These are phyloP conservation scores for Symmetrospora coprosmae DNA, from an alignment of 768 basidiomycete species.

Conservation along the genomic window DNA sequence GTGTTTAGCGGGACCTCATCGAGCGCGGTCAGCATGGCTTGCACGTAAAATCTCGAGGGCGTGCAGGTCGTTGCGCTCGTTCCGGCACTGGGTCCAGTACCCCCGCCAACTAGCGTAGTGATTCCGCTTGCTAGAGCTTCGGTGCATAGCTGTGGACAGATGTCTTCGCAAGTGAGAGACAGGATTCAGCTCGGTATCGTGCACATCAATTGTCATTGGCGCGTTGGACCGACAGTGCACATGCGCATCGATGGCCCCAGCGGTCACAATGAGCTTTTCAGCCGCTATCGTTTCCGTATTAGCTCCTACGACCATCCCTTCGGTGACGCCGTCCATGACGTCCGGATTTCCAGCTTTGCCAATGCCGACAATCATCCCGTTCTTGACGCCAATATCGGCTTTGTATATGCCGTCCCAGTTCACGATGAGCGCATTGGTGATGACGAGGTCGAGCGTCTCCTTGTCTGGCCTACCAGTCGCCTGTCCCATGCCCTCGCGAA, in stretches of 20 bases:
- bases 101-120: conserved; percentile 22
- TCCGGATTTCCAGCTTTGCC: conserved; percentile 98
- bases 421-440: conserved; percentile 85
- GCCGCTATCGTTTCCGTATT: conserved; percentile 92
- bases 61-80: conserved; percentile 93
- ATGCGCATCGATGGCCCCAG: conserved; percentile 83
- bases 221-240: conserved; percentile 36
- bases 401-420: conserved; percentile 96
- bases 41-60: conserved; percentile 73
- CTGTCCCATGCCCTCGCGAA: conserved; percentile 96
- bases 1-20: conserved; percentile 43
- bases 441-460: conserved; percentile 73
- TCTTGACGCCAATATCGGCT: conserved; percentile 86
- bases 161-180: conserved; percentile 40
- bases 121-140: conserved; percentile 41
- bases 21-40: conserved; percentile 78
- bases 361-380: conserved; percentile 65
- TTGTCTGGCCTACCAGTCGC: conserved; percentile 54
- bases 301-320: conserved; percentile 63
- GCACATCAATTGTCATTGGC: not conserved
- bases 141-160: conserved; percentile 78
- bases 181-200: not conserved
- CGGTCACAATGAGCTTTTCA: conserved; percentile 83
- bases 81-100: conserved; percentile 81
- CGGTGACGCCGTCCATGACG: conserved; percentile 65